Conservation (phyloP, 768 basidiomycete species). For the Tricholoma bakamatsutake region DNA sequence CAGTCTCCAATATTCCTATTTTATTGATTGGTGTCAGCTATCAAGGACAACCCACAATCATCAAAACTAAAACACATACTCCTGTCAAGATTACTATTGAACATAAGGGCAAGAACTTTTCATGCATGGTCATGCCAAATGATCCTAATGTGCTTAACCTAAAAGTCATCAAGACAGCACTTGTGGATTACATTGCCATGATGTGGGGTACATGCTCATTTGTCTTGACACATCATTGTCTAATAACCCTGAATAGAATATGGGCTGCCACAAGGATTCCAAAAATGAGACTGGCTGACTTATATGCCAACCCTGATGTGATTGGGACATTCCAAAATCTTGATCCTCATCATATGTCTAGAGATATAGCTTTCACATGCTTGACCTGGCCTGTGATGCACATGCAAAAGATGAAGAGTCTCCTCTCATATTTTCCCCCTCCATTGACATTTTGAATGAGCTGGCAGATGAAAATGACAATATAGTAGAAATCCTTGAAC, state of each 20-base stretch:
- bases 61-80: background rate
- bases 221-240: background rate
- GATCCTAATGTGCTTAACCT: background rate
- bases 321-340: background rate
- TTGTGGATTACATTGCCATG: background rate
- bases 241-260: background rate
- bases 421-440: background rate
- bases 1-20: background rate
- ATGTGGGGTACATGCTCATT: background rate
- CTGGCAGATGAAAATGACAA: background rate
- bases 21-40: background rate
- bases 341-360: background rate
- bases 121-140: background rate
- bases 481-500: background rate
- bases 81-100: background rate
- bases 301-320: background rate
- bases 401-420: background rate
- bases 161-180: background rate
- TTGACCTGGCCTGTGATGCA: background rate
- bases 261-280: background rate
- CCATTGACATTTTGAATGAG: background rate
- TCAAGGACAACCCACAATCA: background rate
- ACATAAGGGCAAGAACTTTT: background rate
- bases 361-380: background rate
- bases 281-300: background rate